A percentile compares a stretch with the other conserved stretches of the same genome.
Evolutionary conservation across 345 rosid genomes (phyloP).

Genomic region (Corymbia maculata): DNA sequence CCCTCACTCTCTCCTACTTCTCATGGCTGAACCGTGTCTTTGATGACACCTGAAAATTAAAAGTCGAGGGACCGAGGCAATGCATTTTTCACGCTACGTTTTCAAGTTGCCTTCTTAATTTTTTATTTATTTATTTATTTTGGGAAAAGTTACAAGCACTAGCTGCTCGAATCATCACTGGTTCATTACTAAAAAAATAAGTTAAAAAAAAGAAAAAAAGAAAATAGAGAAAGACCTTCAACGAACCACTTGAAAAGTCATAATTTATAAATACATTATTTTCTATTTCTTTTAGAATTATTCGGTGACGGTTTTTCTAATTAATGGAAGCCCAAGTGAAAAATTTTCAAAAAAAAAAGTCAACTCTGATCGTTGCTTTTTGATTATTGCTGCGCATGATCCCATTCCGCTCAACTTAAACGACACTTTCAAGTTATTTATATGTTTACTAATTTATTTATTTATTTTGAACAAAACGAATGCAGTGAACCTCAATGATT

Average conservation of each 20-base stretch:
- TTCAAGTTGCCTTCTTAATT: neutral
- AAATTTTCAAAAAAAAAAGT: fast-evolving
- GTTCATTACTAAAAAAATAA: neutral
- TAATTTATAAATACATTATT: neutral
- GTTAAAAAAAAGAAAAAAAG: neutral
- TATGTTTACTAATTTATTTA: neutral
- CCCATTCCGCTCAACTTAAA: neutral
- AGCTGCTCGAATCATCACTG: neutral
- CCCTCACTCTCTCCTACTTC: neutral
- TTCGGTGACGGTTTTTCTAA: neutral
- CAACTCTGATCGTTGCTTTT: neutral
- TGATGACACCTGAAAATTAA: neutral
- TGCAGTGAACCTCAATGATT: neutral
- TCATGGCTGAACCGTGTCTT: neutral
- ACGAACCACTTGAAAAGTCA: neutral
- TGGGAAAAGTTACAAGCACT: neutral
- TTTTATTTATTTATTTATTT: no score
- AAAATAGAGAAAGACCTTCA: neutral
- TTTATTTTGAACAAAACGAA: neutral
- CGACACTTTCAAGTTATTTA: neutral
- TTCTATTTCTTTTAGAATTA: neutral
- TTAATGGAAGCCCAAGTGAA: neutral
- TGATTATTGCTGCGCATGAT: neutral
- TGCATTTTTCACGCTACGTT: neutral
- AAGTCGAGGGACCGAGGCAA: neutral